These are phyloP conservation scores for Hordeum vulgare DNA, from an alignment of 176 grass and related monocot species.

Conservation along the genomic window MorexV3_pseudomolecules_assembly NC_058524.1:62956576-62957075, in stretches of 20 bases:
- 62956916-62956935: slow-evolving; percentile 88
- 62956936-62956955: slow-evolving; percentile 73
- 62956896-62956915: no score
- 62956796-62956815: slow-evolving; percentile 87
- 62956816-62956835: slow-evolving; percentile 77
- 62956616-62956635: background rate
- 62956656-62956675: slow-evolving; percentile 83
- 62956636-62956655: slow-evolving; percentile 12
- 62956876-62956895: no score
- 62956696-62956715: slow-evolving; percentile 95
- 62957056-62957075: slow-evolving; percentile 9
- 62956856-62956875: slow-evolving; percentile 77
- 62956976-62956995: slow-evolving; percentile 72
- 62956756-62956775: slow-evolving; percentile 89
- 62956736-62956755: slow-evolving; percentile 83
- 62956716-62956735: slow-evolving; percentile 86
- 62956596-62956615: no score
- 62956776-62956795: slow-evolving; percentile 83
- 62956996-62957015: slow-evolving; percentile 71
- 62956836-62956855: slow-evolving; percentile 80
- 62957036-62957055: slow-evolving; percentile 31
- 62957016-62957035: slow-evolving; percentile 83
- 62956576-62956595: no score
- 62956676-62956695: slow-evolving; percentile 91
- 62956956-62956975: slow-evolving; percentile 77